A percentile compares a stretch with the other conserved stretches of the same genome.
These are phyloP conservation scores for Amphichorda felina DNA, from an alignment of 2,329 filamentous ascomycete species.

Conservation along the genomic window DNA sequence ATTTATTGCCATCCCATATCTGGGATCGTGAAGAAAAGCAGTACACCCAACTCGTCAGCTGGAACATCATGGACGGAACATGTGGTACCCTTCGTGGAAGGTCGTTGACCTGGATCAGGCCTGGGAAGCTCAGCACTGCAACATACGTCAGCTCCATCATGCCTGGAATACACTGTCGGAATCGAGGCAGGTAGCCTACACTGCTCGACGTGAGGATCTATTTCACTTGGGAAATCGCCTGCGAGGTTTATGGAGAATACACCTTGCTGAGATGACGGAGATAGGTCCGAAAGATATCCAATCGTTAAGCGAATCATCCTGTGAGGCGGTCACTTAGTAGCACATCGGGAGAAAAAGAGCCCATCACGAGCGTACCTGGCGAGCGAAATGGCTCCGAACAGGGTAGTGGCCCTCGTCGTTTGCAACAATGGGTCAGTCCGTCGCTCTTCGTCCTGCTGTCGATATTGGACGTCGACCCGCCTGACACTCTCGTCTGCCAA, in stretches of 20 bases:
- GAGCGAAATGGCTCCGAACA: slow-evolving; percentile 1
- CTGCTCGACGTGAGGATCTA: slow-evolving; percentile 1
- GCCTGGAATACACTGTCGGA: no score
- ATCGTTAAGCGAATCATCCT: slow-evolving; percentile 1
- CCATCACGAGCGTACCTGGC: not conserved
- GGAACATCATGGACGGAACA: not conserved
- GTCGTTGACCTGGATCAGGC: not conserved
- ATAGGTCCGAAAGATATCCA: not conserved
- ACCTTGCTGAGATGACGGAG: no score
- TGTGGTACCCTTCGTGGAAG: not conserved
- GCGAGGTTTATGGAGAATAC: no score
- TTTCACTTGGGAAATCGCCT: no score
- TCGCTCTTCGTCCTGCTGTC: not conserved
- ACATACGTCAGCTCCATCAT: no score
- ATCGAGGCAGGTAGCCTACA: not conserved
- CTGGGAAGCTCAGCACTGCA: not conserved
- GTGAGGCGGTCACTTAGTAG: not conserved
- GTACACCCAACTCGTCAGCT: slow-evolving; percentile 3
- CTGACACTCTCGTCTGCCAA: slow-evolving; percentile 1
- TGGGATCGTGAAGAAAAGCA: slow-evolving; percentile 1
- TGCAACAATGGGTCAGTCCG: not conserved
- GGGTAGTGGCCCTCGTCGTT: not conserved
- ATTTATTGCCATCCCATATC: not conserved
- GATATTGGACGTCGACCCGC: not conserved
- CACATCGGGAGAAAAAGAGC: no score